Evolutionary conservation across 306 rosid genomes (phyloP).

Genomic region (Rosa persica): DNA sequence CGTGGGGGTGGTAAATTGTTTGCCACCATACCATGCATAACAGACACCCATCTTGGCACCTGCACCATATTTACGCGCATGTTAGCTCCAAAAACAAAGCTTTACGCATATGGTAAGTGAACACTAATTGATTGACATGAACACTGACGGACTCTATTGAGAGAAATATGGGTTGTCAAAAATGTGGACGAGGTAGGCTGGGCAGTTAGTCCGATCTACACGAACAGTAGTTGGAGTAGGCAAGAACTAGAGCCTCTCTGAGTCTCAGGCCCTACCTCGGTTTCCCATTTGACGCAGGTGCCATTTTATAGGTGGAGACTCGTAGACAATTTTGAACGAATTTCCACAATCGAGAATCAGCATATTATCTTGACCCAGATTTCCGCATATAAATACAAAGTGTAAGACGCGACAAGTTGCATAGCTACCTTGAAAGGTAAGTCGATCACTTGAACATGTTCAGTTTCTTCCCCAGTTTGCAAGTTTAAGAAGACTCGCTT

Average conservation of each 20-base stretch:
- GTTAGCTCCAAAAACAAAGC: background rate
- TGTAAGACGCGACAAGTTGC: background rate
- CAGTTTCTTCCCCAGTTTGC: too few species aligned
- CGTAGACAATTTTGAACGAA: background rate
- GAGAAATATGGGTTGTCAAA: too few species aligned
- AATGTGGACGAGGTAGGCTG: too few species aligned
- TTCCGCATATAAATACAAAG: too few species aligned
- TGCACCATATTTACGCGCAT: background rate
- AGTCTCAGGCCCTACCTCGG: too few species aligned
- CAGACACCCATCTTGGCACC: slow-evolving; percentile 49
- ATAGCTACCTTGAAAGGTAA: background rate
- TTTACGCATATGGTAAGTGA: background rate
- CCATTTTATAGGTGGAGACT: background rate
- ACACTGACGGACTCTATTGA: too few species aligned
- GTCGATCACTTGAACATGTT: too few species aligned
- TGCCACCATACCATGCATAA: slow-evolving; percentile 31
- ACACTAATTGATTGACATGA: background rate
- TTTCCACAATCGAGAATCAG: background rate
- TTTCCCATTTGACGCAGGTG: background rate
- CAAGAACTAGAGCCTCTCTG: too few species aligned
- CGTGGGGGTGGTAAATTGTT: slow-evolving; percentile 27
- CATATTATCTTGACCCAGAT: too few species aligned
- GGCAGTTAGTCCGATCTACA: background rate
- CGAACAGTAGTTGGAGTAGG: too few species aligned
- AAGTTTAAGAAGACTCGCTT: too few species aligned